These are phyloP conservation scores for Hawksworthiomyces lignivorus DNA, from an alignment of 2,329 filamentous ascomycete species.

Conservation along the genomic window DNA sequence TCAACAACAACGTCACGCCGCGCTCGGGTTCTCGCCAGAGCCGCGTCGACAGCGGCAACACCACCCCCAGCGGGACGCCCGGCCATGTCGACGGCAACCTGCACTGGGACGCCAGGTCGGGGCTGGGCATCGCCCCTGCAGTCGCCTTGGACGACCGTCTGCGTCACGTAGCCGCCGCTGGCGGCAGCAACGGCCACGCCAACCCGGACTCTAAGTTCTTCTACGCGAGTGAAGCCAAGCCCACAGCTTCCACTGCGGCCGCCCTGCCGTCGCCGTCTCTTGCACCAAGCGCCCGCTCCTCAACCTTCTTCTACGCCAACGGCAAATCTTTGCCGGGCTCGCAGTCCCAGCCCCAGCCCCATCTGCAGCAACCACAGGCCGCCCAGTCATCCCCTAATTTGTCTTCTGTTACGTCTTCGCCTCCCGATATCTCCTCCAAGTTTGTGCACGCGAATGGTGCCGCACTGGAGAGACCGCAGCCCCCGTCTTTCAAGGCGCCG, in stretches of 20 bases:
- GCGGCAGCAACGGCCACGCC: neutral
- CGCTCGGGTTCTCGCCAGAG: constrained; percentile 67
- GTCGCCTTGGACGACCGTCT: constrained; percentile 15
- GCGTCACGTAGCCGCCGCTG: constrained; percentile 21
- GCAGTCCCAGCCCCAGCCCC: constrained; percentile 22
- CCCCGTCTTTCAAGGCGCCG: neutral
- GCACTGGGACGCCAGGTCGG: constrained; percentile 32
- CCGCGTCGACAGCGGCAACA: constrained; percentile 60
- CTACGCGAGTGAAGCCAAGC: constrained; percentile 68
- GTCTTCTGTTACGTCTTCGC: neutral
- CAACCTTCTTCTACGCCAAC: constrained; percentile 53
- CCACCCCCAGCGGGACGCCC: constrained; percentile 58
- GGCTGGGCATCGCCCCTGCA: constrained; percentile 24
- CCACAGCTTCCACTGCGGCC: constrained; percentile 8
- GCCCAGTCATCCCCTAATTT: constrained; percentile 13
- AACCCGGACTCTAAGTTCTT: constrained; percentile 68
- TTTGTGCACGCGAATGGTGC: constrained; percentile 70
- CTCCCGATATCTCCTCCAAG: constrained; percentile 40
- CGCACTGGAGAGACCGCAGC: constrained; percentile 23
- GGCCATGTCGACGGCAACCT: constrained; percentile 35
- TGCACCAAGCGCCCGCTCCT: constrained; percentile 28
- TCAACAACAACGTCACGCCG: constrained; percentile 67
- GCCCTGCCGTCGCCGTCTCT: neutral
- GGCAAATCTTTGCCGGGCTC: constrained; percentile 32
- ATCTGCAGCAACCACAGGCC: neutral